These are phyloP conservation scores for Aspergillus aculeatus DNA, from an alignment of 2,329 filamentous ascomycete genomes.

Conservation along the genomic window DNA sequence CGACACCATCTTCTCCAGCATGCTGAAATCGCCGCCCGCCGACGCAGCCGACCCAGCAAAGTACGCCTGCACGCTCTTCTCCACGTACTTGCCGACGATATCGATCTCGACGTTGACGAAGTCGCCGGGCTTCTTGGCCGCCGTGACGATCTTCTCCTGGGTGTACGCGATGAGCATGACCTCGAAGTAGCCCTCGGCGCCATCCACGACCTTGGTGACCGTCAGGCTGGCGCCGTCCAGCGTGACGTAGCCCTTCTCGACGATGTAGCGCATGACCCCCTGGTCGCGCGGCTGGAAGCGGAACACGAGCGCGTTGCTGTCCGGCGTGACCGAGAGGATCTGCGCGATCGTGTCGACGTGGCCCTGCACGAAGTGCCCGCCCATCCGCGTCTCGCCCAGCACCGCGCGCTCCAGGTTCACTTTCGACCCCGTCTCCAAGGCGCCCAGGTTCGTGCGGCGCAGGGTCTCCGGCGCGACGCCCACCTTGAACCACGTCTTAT, in stretches of 20 bases:
- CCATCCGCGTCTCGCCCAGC: constrained; percentile 88
- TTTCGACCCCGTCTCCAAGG: constrained; percentile 60
- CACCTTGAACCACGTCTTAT: constrained; percentile 71
- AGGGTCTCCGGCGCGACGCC: constrained; percentile 95
- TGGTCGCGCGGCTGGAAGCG: constrained; percentile 71
- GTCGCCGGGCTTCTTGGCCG: constrained; percentile 73
- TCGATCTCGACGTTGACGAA: constrained; percentile 92
- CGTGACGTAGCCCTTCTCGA: constrained; percentile 94
- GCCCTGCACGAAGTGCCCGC: constrained; percentile 96
- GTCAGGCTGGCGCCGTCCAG: constrained; percentile 94
- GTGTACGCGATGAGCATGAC: constrained; percentile 98
- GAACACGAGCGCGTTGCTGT: constrained; percentile 89
- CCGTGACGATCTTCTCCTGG: constrained; percentile 84
- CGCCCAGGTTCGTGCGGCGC: constrained; percentile 90
- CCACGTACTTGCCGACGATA: constrained; percentile 66
- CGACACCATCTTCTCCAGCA: constrained; percentile 70
- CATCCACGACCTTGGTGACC: constrained; percentile 80
- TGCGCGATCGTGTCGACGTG: constrained; percentile 89
- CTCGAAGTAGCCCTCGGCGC: constrained; percentile 78
- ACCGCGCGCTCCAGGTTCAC: constrained; percentile 97
- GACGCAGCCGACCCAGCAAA: constrained; percentile 48
- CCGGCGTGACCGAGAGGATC: constrained; percentile 69
- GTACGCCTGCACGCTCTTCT: constrained; percentile 82
- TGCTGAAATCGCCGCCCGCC: constrained; percentile 44
- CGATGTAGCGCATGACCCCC: constrained; percentile 76